Evolutionary conservation across 2,329 filamentous ascomycete genomes (phyloP).

Genomic region (Sporothrix phasma): DNA sequence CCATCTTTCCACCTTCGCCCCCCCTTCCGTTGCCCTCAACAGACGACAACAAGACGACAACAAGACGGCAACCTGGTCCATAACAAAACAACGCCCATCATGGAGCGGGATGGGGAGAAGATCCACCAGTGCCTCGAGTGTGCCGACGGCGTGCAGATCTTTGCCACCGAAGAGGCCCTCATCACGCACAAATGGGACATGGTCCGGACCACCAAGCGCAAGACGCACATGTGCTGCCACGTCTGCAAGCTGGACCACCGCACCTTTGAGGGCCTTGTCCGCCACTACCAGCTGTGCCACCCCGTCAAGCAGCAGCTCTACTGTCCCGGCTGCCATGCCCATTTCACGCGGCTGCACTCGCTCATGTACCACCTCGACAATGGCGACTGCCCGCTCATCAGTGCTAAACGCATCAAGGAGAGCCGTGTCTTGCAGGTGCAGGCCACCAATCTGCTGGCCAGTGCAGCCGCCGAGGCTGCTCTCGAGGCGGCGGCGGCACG

Average conservation of each 20-base stretch:
- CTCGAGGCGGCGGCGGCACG: neutral
- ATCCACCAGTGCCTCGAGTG: slow-evolving; percentile 19
- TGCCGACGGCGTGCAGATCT: slow-evolving; percentile 14
- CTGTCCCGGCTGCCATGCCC: slow-evolving; percentile 37
- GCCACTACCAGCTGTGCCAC: slow-evolving; percentile 32
- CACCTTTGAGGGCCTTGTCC: slow-evolving; percentile 24
- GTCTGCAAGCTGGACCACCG: slow-evolving; percentile 31
- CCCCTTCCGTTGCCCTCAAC: no score
- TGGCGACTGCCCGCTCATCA: slow-evolving; percentile 31
- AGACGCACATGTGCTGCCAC: slow-evolving; percentile 29
- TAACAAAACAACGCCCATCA: neutral
- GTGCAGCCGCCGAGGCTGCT: neutral
- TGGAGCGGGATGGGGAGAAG: slow-evolving; percentile 8
- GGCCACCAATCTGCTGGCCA: slow-evolving; percentile 28
- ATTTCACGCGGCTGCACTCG: slow-evolving; percentile 29
- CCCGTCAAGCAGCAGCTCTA: slow-evolving; percentile 31
- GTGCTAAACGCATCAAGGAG: neutral
- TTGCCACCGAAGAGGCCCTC: slow-evolving; percentile 19
- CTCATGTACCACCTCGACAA: slow-evolving; percentile 39
- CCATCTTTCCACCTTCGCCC: neutral
- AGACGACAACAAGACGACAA: no score
- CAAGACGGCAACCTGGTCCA: no score
- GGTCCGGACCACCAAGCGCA: slow-evolving; percentile 17
- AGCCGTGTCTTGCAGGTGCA: slow-evolving; percentile 23
- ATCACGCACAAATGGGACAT: slow-evolving; percentile 24